Percentiles rank a stretch among this genome's conserved stretches.
Evolutionary conservation across 2,329 filamentous ascomycete genomes (phyloP).

Genomic region (Aspergillus quadricinctus): DNA sequence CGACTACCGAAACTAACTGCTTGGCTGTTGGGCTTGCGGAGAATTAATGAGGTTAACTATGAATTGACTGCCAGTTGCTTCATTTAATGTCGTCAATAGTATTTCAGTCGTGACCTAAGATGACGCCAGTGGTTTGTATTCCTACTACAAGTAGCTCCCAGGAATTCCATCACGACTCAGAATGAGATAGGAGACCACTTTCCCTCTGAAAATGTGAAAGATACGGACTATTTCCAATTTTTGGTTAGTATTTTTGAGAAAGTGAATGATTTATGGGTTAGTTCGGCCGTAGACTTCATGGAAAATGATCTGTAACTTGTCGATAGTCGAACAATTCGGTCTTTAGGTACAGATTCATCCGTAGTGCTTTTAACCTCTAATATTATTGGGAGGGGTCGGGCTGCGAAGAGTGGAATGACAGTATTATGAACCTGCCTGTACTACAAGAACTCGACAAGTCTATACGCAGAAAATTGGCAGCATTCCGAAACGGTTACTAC

Average conservation of each 20-base stretch:
- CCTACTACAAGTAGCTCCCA: not conserved
- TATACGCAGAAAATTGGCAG: not conserved
- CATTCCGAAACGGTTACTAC: not conserved
- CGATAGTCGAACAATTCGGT: not conserved
- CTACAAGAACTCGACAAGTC: not conserved
- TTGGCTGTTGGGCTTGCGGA: not conserved
- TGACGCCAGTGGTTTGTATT: no score
- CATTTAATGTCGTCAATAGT: no score
- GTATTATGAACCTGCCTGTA: not conserved
- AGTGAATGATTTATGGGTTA: not conserved
- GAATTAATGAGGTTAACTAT: no score
- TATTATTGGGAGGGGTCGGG: not conserved
- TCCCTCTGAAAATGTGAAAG: not conserved
- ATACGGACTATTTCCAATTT: not conserved
- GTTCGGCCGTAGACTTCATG: not conserved
- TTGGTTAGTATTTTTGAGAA: no score
- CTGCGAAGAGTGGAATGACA: not conserved
- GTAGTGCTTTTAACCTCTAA: not conserved
- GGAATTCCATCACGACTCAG: not conserved
- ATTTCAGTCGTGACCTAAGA: no score
- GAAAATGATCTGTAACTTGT: not conserved
- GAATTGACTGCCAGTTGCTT: not conserved
- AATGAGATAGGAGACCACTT: not conserved
- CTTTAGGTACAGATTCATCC: not conserved
- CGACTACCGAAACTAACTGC: not conserved